Percentiles rank a stretch among this genome's conserved stretches.
These are phyloP conservation scores for Boletellus emodensis DNA, from an alignment of 768 basidiomycete species.

Conservation along the genomic window DNA sequence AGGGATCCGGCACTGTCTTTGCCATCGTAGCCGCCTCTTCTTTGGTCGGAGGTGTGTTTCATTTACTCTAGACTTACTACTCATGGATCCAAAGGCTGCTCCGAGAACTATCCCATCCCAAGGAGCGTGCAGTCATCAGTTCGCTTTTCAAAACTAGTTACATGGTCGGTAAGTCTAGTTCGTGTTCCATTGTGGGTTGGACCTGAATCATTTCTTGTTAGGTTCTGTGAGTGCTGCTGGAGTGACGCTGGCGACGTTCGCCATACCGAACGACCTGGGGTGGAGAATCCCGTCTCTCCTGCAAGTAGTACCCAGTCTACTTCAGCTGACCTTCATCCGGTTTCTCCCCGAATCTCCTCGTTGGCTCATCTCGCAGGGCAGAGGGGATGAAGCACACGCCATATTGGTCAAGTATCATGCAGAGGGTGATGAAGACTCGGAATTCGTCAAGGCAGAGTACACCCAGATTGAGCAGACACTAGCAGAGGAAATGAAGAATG, in stretches of 20 bases:
- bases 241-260: constrained; percentile 59
- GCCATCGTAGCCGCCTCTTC: constrained; percentile 18
- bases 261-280: constrained; percentile 53
- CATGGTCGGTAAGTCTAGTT: not conserved
- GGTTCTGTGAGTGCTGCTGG: constrained; percentile 40
- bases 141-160: constrained; percentile 9
- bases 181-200: constrained; percentile 8
- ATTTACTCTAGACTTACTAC: too few species aligned
- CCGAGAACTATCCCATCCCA: constrained; percentile 22
- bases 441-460: constrained; percentile 57
- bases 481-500: constrained; percentile 22
- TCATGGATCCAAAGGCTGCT: not conserved
- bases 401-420: constrained; percentile 57
- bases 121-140: constrained; percentile 15
- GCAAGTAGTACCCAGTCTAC: constrained; percentile 48
- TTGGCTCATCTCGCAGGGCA: constrained; percentile 58
- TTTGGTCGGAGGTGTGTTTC: constrained; percentile 15
- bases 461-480: constrained; percentile 54
- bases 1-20: constrained; percentile 13
- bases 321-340: constrained; percentile 53
- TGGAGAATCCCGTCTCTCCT: constrained; percentile 67
- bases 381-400: constrained; percentile 43
- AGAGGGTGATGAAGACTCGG: constrained; percentile 48
- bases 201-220: not conserved
- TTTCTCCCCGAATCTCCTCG: constrained; percentile 64